A percentile compares a stretch with the other conserved stretches of the same genome.
Conservation (phyloP, 2,329 filamentous ascomycete species). For the Clarireedia monteithiana region DNA sequence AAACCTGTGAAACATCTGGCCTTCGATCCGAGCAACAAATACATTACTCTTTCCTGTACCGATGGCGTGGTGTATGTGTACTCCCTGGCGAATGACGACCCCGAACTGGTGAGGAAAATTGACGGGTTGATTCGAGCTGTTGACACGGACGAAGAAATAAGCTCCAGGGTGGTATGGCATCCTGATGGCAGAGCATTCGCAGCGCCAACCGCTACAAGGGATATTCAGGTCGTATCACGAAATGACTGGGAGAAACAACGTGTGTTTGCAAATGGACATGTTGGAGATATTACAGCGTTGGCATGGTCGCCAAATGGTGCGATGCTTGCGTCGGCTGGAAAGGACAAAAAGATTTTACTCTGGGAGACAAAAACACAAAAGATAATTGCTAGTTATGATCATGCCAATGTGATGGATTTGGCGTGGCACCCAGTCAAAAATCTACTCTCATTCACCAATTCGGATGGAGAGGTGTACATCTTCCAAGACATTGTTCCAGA, state of each 20-base stretch:
- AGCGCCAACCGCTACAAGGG: slow-evolving; percentile 70
- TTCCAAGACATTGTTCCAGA: slow-evolving; percentile 61
- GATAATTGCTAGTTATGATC: slow-evolving; percentile 69
- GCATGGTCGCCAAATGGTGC: slow-evolving; percentile 95
- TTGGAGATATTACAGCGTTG: slow-evolving; percentile 75
- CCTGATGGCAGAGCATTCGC: slow-evolving; percentile 91
- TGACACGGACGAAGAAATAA: slow-evolving; percentile 70
- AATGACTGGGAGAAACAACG: slow-evolving; percentile 85
- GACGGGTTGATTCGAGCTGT: slow-evolving; percentile 77
- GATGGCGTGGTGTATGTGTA: slow-evolving; percentile 91
- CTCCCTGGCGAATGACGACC: slow-evolving; percentile 68
- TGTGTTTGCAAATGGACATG: slow-evolving; percentile 70
- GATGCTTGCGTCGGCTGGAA: slow-evolving; percentile 64
- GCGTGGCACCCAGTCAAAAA: slow-evolving; percentile 90
- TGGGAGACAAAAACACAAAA: slow-evolving; percentile 90
- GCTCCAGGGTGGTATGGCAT: slow-evolving; percentile 77
- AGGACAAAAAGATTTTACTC: slow-evolving; percentile 62
- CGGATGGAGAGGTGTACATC: slow-evolving; percentile 89
- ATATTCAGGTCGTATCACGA: slow-evolving; percentile 81
- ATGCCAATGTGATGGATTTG: slow-evolving; percentile 76
- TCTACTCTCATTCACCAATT: slow-evolving; percentile 82
- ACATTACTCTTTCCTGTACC: slow-evolving; percentile 73
- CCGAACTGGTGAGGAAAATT: slow-evolving; percentile 73
- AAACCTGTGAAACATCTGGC: slow-evolving; percentile 87
- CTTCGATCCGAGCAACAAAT: slow-evolving; percentile 73